These are phyloP conservation scores for Trametes cubensis DNA, from an alignment of 768 basidiomycete genomes.

Conservation along the genomic window DNA sequence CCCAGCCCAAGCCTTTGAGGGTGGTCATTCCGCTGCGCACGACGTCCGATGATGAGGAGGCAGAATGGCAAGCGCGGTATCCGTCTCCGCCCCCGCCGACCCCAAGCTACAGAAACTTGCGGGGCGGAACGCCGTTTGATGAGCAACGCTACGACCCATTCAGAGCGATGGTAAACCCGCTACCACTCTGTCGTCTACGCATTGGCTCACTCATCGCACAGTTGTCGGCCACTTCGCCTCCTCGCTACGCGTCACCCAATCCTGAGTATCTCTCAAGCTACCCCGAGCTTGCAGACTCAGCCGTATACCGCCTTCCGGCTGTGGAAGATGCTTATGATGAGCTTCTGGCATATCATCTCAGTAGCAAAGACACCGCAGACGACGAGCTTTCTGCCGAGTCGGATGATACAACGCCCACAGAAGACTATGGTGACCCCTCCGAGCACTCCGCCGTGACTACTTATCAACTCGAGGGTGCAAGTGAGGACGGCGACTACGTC, in stretches of 20 bases:
- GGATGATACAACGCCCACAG: not conserved
- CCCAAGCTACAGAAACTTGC: not conserved
- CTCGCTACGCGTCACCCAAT: conserved; percentile 1
- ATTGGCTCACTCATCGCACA: not conserved
- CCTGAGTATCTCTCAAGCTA: not conserved
- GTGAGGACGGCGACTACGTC: conserved; percentile 13
- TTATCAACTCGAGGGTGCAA: conserved; percentile 7
- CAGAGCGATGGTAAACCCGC: not conserved
- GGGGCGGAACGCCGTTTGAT: conserved; percentile 7
- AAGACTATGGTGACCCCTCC: not conserved
- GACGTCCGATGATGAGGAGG: not conserved
- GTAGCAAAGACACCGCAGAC: not conserved
- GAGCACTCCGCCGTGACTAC: not conserved
- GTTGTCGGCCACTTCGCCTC: conserved; percentile 5
- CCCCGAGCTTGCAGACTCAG: conserved; percentile 2
- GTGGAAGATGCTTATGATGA: conserved; percentile 6
- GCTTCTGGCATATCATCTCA: conserved; percentile 6
- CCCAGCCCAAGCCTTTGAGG: conserved; percentile 1
- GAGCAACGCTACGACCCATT: conserved; percentile 17
- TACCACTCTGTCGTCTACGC: not conserved
- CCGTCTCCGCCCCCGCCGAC: conserved; percentile 16
- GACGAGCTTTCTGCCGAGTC: not conserved
- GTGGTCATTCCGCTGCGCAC: not conserved
- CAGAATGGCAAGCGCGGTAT: not conserved
- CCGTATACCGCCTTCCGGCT: not conserved